Percentiles rank a stretch among this genome's conserved stretches.
These are phyloP conservation scores for Achaetomiella virescens DNA, from an alignment of 495 filamentous ascomycete species.

Conservation along the genomic window DNA sequence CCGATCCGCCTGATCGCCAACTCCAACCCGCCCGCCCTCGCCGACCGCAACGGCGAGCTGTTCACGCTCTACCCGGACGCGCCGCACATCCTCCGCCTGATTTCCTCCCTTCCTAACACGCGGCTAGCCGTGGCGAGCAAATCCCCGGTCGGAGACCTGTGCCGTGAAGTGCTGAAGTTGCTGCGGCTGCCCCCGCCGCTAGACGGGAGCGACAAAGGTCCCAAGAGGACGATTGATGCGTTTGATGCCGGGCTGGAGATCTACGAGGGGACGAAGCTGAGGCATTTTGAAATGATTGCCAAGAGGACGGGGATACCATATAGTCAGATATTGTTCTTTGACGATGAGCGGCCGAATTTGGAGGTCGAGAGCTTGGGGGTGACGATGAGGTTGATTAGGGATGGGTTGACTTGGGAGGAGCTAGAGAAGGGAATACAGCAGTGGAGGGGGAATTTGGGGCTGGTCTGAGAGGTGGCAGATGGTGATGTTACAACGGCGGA, in stretches of 20 bases:
- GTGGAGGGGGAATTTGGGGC: conserved; percentile 65
- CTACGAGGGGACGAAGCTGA: conserved; percentile 78
- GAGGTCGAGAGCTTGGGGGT: conserved; percentile 84
- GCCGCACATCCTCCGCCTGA: conserved; percentile 60
- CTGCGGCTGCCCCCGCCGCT: conserved; percentile 49
- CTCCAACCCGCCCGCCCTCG: conserved; percentile 44
- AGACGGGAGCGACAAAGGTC: conserved; percentile 30
- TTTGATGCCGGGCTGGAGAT: conserved; percentile 84
- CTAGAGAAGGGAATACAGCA: conserved; percentile 71
- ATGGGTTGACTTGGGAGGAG: conserved; percentile 70
- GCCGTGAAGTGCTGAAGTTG: conserved; percentile 69
- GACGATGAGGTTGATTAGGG: conserved; percentile 70
- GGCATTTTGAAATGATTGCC: conserved; percentile 70
- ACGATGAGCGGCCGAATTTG: conserved; percentile 81
- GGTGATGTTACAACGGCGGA: not conserved
- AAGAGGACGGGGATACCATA: conserved; percentile 61
- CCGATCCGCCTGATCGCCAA: conserved; percentile 60
- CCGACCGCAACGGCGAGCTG: conserved; percentile 63
- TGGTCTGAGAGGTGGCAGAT: conserved; percentile 4
- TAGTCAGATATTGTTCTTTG: conserved; percentile 92
- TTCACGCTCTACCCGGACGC: conserved; percentile 80
- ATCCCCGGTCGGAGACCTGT: conserved; percentile 73
- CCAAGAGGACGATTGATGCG: conserved; percentile 55
- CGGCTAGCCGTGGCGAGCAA: conserved; percentile 74
- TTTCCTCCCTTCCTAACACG: conserved; percentile 44